Conservation (phyloP, 768 basidiomycete species). For the Clavulina sp. region DNA sequence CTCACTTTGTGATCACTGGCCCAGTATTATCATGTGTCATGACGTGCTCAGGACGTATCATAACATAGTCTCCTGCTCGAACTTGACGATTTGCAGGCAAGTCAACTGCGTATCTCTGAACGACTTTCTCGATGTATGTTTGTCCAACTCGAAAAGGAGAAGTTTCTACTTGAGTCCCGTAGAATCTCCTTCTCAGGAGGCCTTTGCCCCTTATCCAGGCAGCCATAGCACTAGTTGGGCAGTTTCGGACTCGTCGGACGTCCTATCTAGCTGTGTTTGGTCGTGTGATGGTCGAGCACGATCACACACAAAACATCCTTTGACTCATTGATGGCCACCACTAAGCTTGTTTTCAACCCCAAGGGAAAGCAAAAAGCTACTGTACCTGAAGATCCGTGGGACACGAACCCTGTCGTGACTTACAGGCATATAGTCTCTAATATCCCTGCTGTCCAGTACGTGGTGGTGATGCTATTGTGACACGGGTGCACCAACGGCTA, state of each 20-base stretch:
- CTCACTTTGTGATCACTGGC: constrained; percentile 91
- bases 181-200: neutral
- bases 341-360: no score
- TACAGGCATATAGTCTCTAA: constrained; percentile 61
- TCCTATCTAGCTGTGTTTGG: neutral
- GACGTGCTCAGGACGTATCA: constrained; percentile 96
- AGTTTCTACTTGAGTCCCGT: neutral
- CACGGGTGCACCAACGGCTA: neutral
- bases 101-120: constrained; percentile 92
- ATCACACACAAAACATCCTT: neutral
- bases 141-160: constrained; percentile 24
- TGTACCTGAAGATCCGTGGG: constrained; percentile 14
- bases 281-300: no score
- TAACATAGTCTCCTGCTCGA: constrained; percentile 95
- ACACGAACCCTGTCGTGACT: constrained; percentile 51
- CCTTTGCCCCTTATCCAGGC: neutral
- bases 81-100: constrained; percentile 62
- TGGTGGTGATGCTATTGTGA: neutral
- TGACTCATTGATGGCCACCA: neutral
- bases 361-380: constrained; percentile 14
- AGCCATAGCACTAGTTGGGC: neutral
- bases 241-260: neutral
- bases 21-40: constrained; percentile 99
- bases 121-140: constrained; percentile 92
- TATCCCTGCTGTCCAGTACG: constrained; percentile 41